These are phyloP conservation scores for Quercus bicolor DNA, from an alignment of 306 rosid genomes.

Conservation along the genomic window DNA sequence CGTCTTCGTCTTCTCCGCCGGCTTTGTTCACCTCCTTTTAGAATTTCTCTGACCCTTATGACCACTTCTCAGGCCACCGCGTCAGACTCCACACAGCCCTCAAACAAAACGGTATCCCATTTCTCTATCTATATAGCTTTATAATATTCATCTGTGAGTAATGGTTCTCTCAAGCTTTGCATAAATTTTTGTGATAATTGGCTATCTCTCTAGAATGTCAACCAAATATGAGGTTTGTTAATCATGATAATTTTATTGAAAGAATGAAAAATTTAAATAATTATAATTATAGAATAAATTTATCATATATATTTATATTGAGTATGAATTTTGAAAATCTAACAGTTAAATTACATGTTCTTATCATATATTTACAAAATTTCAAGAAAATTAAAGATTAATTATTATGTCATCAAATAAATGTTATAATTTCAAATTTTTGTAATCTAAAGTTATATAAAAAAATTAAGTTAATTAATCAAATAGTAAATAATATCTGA, in stretches of 20 bases:
- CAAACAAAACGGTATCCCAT: constrained; percentile 55
- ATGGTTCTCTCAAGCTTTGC: neutral
- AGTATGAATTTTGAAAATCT: too few species aligned
- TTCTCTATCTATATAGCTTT: neutral
- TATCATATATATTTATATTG: too few species aligned
- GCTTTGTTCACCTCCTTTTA: constrained; percentile 45
- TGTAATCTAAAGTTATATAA: too few species aligned
- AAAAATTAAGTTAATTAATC: too few species aligned
- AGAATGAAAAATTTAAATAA: neutral
- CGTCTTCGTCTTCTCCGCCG: constrained; percentile 49
- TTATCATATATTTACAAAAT: too few species aligned
- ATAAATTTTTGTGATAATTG: neutral
- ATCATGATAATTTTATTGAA: too few species aligned
- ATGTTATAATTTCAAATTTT: too few species aligned
- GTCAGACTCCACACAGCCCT: constrained; percentile 22
- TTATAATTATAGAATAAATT: too few species aligned
- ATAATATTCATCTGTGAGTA: neutral
- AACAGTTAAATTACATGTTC: too few species aligned
- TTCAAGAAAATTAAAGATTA: too few species aligned
- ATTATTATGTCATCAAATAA: too few species aligned
- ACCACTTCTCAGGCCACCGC: constrained; percentile 33
- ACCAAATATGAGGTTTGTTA: neutral
- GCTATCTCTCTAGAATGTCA: neutral
- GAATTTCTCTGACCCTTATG: constrained; percentile 45
- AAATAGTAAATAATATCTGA: too few species aligned